Percentiles rank a stretch among this genome's conserved stretches.
These are phyloP conservation scores for Talaromyces stipitatus DNA, from an alignment of 495 filamentous ascomycete species.

Conservation along the genomic window DNA sequence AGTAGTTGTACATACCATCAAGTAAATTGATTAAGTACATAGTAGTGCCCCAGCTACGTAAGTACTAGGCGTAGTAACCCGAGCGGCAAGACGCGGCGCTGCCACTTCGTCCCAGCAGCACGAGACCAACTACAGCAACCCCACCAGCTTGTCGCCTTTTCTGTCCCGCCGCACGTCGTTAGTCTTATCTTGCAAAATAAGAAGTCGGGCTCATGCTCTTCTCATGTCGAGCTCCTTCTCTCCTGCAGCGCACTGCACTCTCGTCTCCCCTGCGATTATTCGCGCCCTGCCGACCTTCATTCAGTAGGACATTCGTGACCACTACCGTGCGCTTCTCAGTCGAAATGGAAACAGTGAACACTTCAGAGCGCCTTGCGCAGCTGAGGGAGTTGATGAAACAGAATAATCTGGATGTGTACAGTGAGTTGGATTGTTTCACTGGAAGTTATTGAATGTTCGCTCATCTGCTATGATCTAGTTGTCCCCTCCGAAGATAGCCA, in stretches of 20 bases:
- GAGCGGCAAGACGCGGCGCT: not conserved
- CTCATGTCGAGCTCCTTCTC: constrained; percentile 27
- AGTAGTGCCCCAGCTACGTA: too few relatives aligned
- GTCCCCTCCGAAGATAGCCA: constrained; percentile 97
- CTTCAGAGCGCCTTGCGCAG: constrained; percentile 63
- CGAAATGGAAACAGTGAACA: constrained; percentile 83
- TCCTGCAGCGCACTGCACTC: constrained; percentile 24
- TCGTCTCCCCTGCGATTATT: constrained; percentile 23
- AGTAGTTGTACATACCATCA: too few relatives aligned
- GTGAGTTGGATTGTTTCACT: constrained; percentile 40
- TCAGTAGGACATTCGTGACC: constrained; percentile 10
- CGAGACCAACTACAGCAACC: constrained; percentile 4
- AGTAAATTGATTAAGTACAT: too few relatives aligned
- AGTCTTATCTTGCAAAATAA: not conserved
- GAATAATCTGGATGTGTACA: constrained; percentile 84
- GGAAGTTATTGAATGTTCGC: constrained; percentile 10
- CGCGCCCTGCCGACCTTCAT: not conserved
- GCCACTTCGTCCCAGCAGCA: not conserved
- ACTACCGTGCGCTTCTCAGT: constrained; percentile 25
- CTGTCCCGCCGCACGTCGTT: constrained; percentile 1
- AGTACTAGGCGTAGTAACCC: too few relatives aligned
- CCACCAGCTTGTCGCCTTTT: not conserved
- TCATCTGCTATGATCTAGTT: constrained; percentile 45
- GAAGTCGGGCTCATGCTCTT: constrained; percentile 30
- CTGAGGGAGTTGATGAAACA: constrained; percentile 85